Evolutionary conservation across 169 alveolate genomes (phyloP).

Genomic region (Pseudocohnilembus persalinus): DNA sequence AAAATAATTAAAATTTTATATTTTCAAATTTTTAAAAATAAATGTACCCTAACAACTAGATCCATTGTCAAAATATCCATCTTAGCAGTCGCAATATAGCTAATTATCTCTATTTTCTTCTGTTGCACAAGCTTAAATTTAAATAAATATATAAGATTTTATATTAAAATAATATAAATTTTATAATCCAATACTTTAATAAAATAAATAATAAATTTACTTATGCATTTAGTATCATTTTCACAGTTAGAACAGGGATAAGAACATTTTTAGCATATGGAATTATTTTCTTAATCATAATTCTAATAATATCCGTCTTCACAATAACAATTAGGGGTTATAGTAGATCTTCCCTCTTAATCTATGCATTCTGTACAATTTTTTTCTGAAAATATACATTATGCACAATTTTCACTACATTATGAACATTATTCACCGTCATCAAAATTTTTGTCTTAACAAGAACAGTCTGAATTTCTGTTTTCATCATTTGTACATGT

Average conservation of each 20-base stretch:
- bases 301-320: too few relatives aligned
- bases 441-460: neutral
- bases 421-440: neutral
- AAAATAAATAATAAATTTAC: neutral
- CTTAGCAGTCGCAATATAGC: neutral
- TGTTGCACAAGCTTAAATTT: neutral
- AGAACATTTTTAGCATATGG: neutral
- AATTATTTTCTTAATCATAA: neutral
- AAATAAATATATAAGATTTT: too few relatives aligned
- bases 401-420: too few relatives aligned
- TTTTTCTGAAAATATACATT: neutral
- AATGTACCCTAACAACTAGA: neutral
- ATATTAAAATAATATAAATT: too few relatives aligned
- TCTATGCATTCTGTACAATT: neutral
- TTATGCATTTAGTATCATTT: neutral
- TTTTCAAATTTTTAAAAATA: too few relatives aligned
- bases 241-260: neutral
- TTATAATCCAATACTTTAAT: too few relatives aligned
- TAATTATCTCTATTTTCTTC: neutral
- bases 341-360: neutral
- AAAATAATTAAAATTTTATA: too few relatives aligned
- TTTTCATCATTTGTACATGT: neutral
- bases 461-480: neutral
- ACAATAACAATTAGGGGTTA: neutral
- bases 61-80: neutral